These are phyloP conservation scores for Suhomyces emberorum DNA, from an alignment of 805 yeast genomes.

Conservation along the genomic window DNA sequence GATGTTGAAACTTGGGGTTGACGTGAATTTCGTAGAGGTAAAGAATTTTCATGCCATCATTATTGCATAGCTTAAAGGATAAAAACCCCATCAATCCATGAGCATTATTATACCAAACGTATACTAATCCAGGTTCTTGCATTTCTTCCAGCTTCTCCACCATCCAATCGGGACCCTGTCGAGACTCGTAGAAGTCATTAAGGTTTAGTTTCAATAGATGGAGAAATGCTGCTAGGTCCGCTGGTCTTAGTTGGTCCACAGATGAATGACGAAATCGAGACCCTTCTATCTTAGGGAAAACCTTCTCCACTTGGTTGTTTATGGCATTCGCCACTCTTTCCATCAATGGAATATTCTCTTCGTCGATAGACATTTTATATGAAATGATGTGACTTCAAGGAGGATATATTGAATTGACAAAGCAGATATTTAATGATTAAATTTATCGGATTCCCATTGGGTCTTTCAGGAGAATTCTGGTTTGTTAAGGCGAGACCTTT, in stretches of 20 bases:
- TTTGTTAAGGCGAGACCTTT: no score
- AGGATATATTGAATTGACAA: no score
- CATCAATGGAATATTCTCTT: conserved; percentile 7
- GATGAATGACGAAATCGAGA: neutral
- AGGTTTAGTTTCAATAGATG: conserved; percentile 26
- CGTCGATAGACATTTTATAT: no score
- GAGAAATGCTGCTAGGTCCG: conserved; percentile 12
- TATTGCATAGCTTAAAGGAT: conserved; percentile 44
- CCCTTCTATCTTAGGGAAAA: neutral
- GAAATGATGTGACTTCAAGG: no score
- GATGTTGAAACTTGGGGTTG: conserved; percentile 27
- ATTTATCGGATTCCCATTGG: no score
- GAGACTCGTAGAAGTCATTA: conserved; percentile 21
- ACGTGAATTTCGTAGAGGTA: conserved; percentile 61
- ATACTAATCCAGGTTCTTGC: conserved; percentile 46
- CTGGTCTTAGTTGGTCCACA: conserved; percentile 1
- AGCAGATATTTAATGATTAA: no score
- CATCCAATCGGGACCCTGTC: conserved; percentile 42
- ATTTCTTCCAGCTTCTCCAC: conserved; percentile 42
- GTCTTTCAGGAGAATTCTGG: no score
- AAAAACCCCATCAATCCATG: conserved; percentile 37
- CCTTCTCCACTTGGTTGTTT: neutral
- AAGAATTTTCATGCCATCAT: conserved; percentile 35
- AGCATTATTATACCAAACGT: conserved; percentile 27
- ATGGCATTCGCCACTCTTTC: neutral